phyloP scores from a whole-genome alignment of 129 eudicot genomes.

The Flaveria robusta region DNA sequence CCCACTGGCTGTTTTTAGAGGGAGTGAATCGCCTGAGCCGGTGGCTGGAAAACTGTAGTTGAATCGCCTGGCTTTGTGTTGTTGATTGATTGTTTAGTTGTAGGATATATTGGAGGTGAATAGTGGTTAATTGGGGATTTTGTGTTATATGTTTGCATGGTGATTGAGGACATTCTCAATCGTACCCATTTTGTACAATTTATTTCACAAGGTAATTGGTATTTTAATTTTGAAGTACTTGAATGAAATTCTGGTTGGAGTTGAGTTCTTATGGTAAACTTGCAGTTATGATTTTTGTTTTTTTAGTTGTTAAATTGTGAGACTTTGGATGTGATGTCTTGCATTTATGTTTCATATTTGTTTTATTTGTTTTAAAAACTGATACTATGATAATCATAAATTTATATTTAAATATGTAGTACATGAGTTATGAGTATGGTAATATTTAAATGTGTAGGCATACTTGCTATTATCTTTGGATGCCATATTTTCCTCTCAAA shows the following conservation, averaged over 20 bases:
- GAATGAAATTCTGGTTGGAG: neutral
- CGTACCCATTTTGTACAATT: neutral
- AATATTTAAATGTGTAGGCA: no score
- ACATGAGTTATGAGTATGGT: no score
- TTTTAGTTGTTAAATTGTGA: no score
- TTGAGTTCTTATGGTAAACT: neutral
- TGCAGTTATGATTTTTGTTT: no score
- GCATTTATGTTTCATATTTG: no score
- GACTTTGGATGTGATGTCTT: no score
- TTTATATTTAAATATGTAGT: no score
- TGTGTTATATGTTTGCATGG: constrained; percentile 3
- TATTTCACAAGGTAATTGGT: neutral
- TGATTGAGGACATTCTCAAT: constrained; percentile 28
- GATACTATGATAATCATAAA: no score
- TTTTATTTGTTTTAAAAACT: no score
- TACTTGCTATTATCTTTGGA: no score
- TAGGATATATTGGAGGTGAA: neutral
- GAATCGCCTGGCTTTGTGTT: constrained; percentile 41
- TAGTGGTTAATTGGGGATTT: neutral
- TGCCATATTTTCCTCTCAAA: no score
- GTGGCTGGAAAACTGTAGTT: constrained; percentile 35
- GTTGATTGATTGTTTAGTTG: constrained; percentile 14
- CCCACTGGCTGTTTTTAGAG: constrained; percentile 52
- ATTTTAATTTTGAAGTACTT: neutral
- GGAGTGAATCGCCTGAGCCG: constrained; percentile 23